These are phyloP conservation scores for Leccinum subspadiceum DNA, from an alignment of 1,284 basidiomycete species.

Conservation along the genomic window DNA sequence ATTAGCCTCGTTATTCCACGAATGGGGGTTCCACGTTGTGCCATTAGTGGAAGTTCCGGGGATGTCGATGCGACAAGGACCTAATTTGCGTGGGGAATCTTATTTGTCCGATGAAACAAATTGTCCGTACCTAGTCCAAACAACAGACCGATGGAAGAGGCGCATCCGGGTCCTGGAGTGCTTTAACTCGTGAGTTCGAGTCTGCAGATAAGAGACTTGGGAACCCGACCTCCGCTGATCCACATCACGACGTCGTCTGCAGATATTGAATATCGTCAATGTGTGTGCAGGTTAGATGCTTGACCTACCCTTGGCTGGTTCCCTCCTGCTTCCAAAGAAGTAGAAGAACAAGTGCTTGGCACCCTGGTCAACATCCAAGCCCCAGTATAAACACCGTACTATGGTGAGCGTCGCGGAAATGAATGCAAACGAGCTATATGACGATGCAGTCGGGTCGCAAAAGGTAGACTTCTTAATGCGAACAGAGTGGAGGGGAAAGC, in stretches of 20 bases:
- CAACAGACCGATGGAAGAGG: slow-evolving; percentile 62
- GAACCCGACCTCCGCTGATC: slow-evolving; percentile 59
- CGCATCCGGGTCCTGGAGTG: slow-evolving; percentile 57
- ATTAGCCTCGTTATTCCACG: slow-evolving; percentile 69
- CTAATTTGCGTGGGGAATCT: slow-evolving; percentile 29
- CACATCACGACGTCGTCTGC: slow-evolving; percentile 68
- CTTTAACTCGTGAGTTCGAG: slow-evolving; percentile 1
- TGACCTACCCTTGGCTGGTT: slow-evolving; percentile 52
- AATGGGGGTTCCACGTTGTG: slow-evolving; percentile 61
- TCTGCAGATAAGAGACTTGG: slow-evolving; percentile 18
- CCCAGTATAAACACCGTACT: slow-evolving; percentile 53
- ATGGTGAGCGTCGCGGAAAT: slow-evolving; percentile 3
- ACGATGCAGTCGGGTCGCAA: slow-evolving; percentile 60
- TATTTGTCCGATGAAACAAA: background rate
- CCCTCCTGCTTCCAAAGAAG: slow-evolving; percentile 76
- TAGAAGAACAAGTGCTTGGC: slow-evolving; percentile 78
- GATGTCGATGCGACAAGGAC: slow-evolving; percentile 60
- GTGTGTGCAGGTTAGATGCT: background rate
- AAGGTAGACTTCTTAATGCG: slow-evolving; percentile 57
- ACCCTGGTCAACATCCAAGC: slow-evolving; percentile 55
- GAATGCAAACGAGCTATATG: slow-evolving; percentile 34
- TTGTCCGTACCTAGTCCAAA: slow-evolving; percentile 58
- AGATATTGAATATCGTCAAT: background rate
- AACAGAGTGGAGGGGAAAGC: slow-evolving; percentile 52
- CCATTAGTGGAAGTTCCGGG: slow-evolving; percentile 44